Conservation (phyloP, 2,329 filamentous ascomycete genomes). For the Knoxdaviesia capensis region DNA sequence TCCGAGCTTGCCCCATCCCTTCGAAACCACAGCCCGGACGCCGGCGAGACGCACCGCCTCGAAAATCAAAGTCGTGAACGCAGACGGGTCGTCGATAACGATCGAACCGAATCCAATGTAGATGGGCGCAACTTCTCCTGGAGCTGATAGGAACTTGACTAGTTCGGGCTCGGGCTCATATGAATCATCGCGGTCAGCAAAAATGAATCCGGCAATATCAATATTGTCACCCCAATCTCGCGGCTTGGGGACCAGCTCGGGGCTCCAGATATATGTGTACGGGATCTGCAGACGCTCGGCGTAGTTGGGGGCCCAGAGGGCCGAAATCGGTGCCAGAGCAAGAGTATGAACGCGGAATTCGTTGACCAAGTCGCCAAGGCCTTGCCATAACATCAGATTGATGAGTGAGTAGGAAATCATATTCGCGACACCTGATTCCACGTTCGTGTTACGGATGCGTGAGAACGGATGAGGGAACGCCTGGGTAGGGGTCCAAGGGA, state of each 20-base stretch:
- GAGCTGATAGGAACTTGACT: constrained; percentile 29
- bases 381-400: constrained; percentile 84
- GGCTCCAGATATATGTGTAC: constrained; percentile 55
- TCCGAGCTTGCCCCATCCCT: constrained; percentile 57
- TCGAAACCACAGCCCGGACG: constrained; percentile 51
- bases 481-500: constrained; percentile 58
- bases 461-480: constrained; percentile 61
- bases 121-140: constrained; percentile 33
- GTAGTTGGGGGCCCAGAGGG: constrained; percentile 56
- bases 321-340: constrained; percentile 52
- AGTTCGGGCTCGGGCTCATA: constrained; percentile 38
- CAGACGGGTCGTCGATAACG: constrained; percentile 50
- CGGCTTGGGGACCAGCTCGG: constrained; percentile 44
- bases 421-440: constrained; percentile 55
- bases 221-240: constrained; percentile 49
- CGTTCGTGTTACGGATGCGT: constrained; percentile 51
- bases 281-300: constrained; percentile 56
- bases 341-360: constrained; percentile 50
- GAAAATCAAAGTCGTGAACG: constrained; percentile 51
- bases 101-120: constrained; percentile 65
- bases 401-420: constrained; percentile 66
- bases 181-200: constrained; percentile 44
- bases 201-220: constrained; percentile 61
- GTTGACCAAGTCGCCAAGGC: constrained; percentile 62
- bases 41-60: constrained; percentile 44